These are phyloP conservation scores for Crucibulum laeve DNA, from an alignment of 768 basidiomycete genomes.

Conservation along the genomic window DNA sequence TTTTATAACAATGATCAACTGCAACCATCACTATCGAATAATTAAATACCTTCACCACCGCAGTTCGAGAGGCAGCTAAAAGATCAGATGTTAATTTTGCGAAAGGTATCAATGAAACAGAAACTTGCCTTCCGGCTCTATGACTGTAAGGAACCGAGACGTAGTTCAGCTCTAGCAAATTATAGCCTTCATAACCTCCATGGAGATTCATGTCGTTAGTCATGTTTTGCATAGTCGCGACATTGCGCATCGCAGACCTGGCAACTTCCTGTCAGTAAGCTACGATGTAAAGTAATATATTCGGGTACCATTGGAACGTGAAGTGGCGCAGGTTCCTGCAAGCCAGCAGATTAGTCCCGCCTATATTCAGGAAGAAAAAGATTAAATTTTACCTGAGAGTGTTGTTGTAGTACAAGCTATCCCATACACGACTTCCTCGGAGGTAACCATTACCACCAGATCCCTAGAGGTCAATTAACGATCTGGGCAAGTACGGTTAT, in stretches of 20 bases:
- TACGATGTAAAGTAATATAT: no score
- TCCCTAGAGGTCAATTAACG: conserved; percentile 3
- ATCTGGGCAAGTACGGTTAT: neutral
- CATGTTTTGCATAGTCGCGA: conserved; percentile 9
- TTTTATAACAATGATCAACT: no score
- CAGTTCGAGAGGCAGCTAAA: conserved; percentile 1
- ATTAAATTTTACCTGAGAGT: conserved; percentile 8
- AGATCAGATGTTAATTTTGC: neutral
- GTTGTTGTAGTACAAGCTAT: conserved; percentile 10
- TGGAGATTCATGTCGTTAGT: conserved; percentile 9
- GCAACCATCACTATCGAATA: no score
- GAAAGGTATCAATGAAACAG: neutral
- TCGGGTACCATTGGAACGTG: conserved; percentile 8
- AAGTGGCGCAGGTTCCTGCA: conserved; percentile 8
- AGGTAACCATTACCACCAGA: conserved; percentile 11
- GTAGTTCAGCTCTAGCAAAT: conserved; percentile 9
- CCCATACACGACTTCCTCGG: conserved; percentile 10
- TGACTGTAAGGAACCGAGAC: conserved; percentile 6
- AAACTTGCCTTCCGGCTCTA: conserved; percentile 5
- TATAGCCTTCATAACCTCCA: conserved; percentile 9
- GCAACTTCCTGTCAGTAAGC: no score
- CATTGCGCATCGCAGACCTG: conserved; percentile 9
- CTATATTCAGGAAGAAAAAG: no score
- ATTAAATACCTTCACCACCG: conserved; percentile 11
- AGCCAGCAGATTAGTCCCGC: no score